Conservation (phyloP, 2,329 filamentous ascomycete genomes). For the Didymella segeticola region DNA sequence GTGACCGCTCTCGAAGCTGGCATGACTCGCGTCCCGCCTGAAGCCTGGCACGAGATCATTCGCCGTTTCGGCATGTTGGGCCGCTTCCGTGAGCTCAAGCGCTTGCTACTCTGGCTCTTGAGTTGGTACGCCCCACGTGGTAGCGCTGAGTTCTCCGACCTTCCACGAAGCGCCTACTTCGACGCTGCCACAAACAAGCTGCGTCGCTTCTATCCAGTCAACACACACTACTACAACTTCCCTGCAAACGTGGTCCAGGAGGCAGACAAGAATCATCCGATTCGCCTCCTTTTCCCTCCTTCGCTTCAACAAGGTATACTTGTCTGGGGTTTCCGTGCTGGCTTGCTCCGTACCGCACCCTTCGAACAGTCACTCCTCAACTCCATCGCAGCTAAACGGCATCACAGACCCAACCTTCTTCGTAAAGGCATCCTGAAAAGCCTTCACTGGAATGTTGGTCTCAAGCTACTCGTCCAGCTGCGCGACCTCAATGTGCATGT, state of each 20-base stretch:
- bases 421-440: conserved; percentile 24
- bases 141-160: conserved; percentile 20
- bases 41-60: conserved; percentile 64
- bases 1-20: conserved; percentile 56
- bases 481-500: conserved; percentile 39
- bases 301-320: conserved; percentile 40
- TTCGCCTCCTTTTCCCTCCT: conserved; percentile 35
- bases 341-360: conserved; percentile 31
- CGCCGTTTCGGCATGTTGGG: conserved; percentile 65
- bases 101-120: conserved; percentile 61
- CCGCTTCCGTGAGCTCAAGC: conserved; percentile 59
- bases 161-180: conserved; percentile 34
- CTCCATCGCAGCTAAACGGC: conserved; percentile 26
- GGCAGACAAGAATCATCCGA: conserved; percentile 27
- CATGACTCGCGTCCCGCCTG: conserved; percentile 49
- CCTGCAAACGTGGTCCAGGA: conserved; percentile 15
- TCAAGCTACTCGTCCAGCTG: conserved; percentile 36
- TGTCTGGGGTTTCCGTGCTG: conserved; percentile 44
- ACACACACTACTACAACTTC: conserved; percentile 27
- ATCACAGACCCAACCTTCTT: conserved; percentile 33
- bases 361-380: conserved; percentile 35
- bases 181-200: conserved; percentile 28
- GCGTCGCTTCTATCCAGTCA: conserved; percentile 21
- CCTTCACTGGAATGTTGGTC: conserved; percentile 37
- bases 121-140: conserved; percentile 45